Evolutionary conservation across 2,329 filamentous ascomycete species (phyloP).

Genomic region (Ascochyta viciae-villosae): DNA sequence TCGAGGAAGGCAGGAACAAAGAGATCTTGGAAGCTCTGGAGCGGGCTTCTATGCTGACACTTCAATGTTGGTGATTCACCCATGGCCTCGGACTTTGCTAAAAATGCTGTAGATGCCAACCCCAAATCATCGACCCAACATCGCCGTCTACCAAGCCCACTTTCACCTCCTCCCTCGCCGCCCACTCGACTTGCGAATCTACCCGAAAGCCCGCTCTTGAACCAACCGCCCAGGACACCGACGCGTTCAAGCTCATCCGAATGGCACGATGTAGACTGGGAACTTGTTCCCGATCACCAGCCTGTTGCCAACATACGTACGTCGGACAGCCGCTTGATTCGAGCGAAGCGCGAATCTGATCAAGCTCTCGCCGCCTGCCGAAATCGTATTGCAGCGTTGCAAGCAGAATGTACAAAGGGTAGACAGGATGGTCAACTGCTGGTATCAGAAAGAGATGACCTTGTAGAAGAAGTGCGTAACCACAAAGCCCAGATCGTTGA

Average conservation of each 20-base stretch:
- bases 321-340: slow-evolving; percentile 44
- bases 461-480: slow-evolving; percentile 37
- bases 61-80: slow-evolving; percentile 39
- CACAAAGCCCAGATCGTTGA: slow-evolving; percentile 40
- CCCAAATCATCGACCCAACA: slow-evolving; percentile 30
- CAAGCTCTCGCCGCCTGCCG: slow-evolving; percentile 46
- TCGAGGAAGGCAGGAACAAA: slow-evolving; percentile 47
- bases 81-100: slow-evolving; percentile 1
- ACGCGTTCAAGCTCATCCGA: slow-evolving; percentile 28
- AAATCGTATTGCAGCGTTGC: slow-evolving; percentile 42
- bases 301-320: slow-evolving; percentile 35
- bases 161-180: slow-evolving; percentile 46
- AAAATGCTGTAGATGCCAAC: slow-evolving; percentile 31
- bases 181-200: slow-evolving; percentile 31
- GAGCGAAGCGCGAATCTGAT: slow-evolving; percentile 47
- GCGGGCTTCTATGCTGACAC: slow-evolving; percentile 46
- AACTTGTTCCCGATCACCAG: slow-evolving; percentile 13
- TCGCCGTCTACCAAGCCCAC: slow-evolving; percentile 30
- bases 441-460: slow-evolving; percentile 23
- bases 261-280: slow-evolving; percentile 35
- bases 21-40: slow-evolving; percentile 48
- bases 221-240: slow-evolving; percentile 31
- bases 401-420: slow-evolving; percentile 38
- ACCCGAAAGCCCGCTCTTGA: slow-evolving; percentile 17
- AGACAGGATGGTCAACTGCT: slow-evolving; percentile 32